A percentile compares a stretch with the other conserved stretches of the same genome.
phyloP scores from a whole-genome alignment of 2,329 filamentous ascomycete genomes.

The Cadophora sp. region DNA sequence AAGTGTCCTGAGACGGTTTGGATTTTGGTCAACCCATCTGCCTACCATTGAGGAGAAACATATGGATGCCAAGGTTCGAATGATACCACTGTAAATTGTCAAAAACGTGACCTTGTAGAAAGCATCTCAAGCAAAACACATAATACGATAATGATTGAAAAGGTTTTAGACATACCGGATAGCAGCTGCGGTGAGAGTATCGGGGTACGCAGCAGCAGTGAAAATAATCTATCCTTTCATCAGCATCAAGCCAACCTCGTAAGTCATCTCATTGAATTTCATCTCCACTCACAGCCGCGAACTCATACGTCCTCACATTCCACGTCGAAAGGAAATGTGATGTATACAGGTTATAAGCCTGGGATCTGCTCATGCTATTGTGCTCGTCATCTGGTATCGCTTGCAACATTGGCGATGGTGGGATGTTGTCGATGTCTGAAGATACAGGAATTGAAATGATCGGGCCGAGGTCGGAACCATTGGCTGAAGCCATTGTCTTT shows the following conservation, averaged over 20 bases:
- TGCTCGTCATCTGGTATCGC: not conserved
- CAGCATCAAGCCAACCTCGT: not conserved
- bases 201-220: slow-evolving; percentile 55
- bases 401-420: not conserved
- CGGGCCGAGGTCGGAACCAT: slow-evolving; percentile 14
- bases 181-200: slow-evolving; percentile 50
- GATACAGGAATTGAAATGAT: not conserved
- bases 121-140: too few relatives aligned
- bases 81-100: slow-evolving; percentile 42
- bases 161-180: slow-evolving; percentile 44
- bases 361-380: slow-evolving; percentile 43
- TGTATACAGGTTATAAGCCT: slow-evolving; percentile 53
- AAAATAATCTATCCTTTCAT: slow-evolving; percentile 51
- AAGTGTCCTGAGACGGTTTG: slow-evolving; percentile 49
- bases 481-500: slow-evolving; percentile 2
- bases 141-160: too few relatives aligned
- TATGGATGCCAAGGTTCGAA: slow-evolving; percentile 48
- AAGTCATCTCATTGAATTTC: not conserved
- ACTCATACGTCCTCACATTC: slow-evolving; percentile 58
- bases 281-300: slow-evolving; percentile 38
- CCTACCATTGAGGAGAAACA: slow-evolving; percentile 50
- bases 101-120: slow-evolving; percentile 24
- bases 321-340: slow-evolving; percentile 63
- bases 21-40: slow-evolving; percentile 50
- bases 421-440: slow-evolving; percentile 4